A percentile compares a stretch with the other conserved stretches of the same genome.
Conservation (phyloP, 1,284 basidiomycete genomes). For the Cryptococcus sp. region DNA sequence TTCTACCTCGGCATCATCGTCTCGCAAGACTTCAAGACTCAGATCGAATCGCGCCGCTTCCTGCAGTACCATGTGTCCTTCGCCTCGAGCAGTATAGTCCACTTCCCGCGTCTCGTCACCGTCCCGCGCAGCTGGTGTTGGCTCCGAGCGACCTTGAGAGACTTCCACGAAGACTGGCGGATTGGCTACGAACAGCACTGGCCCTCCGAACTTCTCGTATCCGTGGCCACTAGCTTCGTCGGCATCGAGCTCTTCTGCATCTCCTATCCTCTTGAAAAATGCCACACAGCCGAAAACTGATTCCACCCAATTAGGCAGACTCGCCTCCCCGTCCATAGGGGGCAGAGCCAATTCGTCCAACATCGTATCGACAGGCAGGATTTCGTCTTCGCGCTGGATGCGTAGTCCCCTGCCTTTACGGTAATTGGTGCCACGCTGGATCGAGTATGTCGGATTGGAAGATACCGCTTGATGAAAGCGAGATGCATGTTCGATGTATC, state of each 20-base stretch:
- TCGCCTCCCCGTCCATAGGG: conserved; percentile 28
- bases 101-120: conserved; percentile 11
- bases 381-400: conserved; percentile 39
- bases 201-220: conserved; percentile 19
- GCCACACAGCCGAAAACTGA: conserved; percentile 41
- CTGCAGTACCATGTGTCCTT: conserved; percentile 43
- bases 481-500: conserved; percentile 52
- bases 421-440: conserved; percentile 36
- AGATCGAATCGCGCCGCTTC: conserved; percentile 49
- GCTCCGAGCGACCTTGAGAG: conserved; percentile 22
- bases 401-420: conserved; percentile 39
- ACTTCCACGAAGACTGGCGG: conserved; percentile 44
- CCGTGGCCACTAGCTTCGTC: conserved; percentile 15
- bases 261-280: conserved; percentile 31
- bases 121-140: conserved; percentile 13
- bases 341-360: conserved; percentile 27
- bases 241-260: conserved; percentile 7
- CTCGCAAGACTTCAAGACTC: conserved; percentile 42
- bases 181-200: conserved; percentile 42
- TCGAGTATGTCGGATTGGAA: conserved; percentile 30
- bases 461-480: conserved; percentile 35
- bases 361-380: conserved; percentile 19
- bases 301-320: conserved; percentile 38
- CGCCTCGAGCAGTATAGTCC: conserved; percentile 37
- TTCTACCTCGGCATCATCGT: conserved; percentile 43